phyloP scores from a whole-genome alignment of 768 basidiomycete species.

The Leccinum sublutescens region DNA sequence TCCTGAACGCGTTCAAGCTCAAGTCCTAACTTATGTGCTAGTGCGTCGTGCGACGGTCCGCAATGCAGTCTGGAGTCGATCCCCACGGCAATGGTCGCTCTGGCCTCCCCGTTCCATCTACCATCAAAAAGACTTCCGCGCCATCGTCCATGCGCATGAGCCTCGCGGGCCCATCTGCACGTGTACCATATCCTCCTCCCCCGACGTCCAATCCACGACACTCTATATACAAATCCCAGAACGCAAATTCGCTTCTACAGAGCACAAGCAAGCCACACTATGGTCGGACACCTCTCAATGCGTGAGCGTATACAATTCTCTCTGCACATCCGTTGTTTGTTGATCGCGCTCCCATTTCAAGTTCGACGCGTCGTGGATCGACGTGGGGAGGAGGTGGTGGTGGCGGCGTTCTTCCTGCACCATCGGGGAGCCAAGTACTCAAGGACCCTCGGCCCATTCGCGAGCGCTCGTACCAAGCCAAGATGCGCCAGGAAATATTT shows the following conservation, averaged over 20 bases:
- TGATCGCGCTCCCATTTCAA: conserved; percentile 21
- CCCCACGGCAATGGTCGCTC: conserved; percentile 53
- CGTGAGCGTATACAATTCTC: conserved; percentile 37
- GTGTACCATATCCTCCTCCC: conserved; percentile 48
- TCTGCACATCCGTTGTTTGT: neutral
- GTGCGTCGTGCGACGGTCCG: conserved; percentile 51
- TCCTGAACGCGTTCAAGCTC: neutral
- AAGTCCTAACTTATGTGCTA: neutral
- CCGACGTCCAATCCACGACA: conserved; percentile 58
- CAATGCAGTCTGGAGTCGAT: conserved; percentile 54
- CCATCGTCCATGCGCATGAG: conserved; percentile 59
- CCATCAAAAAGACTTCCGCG: conserved; percentile 62
- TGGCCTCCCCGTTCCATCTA: conserved; percentile 71
- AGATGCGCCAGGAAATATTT: conserved; percentile 76
- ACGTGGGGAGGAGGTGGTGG: conserved; percentile 56
- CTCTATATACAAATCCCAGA: conserved; percentile 69
- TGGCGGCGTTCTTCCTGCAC: conserved; percentile 39
- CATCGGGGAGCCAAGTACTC: conserved; percentile 51
- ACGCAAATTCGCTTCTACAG: conserved; percentile 61
- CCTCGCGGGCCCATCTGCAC: conserved; percentile 70
- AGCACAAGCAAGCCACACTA: conserved; percentile 65
- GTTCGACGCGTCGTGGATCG: conserved; percentile 76
- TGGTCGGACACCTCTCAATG: conserved; percentile 74
- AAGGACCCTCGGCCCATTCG: conserved; percentile 81
- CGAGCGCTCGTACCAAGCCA: conserved; percentile 67